Evolutionary conservation across 306 rosid species (phyloP).

Genomic region (Inga laurina): DNA sequence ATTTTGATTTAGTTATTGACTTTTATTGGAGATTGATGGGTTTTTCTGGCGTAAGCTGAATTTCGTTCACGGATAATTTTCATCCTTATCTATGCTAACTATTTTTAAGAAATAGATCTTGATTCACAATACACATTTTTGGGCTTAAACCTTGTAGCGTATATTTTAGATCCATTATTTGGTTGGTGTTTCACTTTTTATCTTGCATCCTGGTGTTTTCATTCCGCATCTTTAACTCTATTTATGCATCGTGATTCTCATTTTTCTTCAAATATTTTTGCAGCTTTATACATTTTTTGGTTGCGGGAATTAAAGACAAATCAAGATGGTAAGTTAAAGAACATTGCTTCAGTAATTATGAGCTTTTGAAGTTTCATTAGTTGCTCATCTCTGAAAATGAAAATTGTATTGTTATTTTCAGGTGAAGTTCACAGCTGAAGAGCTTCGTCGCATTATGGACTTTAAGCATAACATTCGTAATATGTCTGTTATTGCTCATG

Average conservation of each 20-base stretch:
- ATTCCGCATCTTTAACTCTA: background rate
- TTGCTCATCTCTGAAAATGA: conserved; percentile 15
- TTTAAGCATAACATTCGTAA: conserved; percentile 84
- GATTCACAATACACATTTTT: background rate
- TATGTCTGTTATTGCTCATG: conserved; percentile 96
- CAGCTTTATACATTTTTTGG: background rate
- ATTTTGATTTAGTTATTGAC: background rate
- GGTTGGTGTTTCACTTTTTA: background rate
- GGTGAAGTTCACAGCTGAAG: conserved; percentile 98
- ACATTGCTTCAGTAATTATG: background rate
- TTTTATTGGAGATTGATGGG: background rate
- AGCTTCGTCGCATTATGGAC: conserved; percentile 91
- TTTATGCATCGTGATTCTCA: background rate
- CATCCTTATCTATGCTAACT: background rate
- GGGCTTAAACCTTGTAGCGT: background rate
- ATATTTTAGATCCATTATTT: background rate
- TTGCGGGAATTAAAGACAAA: conserved; percentile 29
- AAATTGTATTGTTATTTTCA: conserved; percentile 35
- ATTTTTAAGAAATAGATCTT: background rate
- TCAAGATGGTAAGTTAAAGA: conserved; percentile 60
- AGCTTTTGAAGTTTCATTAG: background rate
- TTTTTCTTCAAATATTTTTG: background rate
- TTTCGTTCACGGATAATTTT: background rate
- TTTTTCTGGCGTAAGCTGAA: background rate
- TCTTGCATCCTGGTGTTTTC: background rate